phyloP scores from a whole-genome alignment of 768 basidiomycete species.

The Phaeotremella skinneri region DNA sequence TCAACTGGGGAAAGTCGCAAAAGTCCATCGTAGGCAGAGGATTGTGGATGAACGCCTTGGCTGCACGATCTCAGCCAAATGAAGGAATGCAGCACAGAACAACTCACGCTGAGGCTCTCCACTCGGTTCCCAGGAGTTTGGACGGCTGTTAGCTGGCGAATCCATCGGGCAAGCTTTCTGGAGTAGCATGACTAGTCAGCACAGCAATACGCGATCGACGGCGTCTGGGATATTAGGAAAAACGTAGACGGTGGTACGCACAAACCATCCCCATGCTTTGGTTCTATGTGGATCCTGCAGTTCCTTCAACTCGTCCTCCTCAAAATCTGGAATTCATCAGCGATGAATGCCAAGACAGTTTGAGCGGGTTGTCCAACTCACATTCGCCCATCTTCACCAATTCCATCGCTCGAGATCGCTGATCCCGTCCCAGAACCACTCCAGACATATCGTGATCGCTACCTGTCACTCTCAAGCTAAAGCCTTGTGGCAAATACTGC shows the following conservation, averaged over 20 bases:
- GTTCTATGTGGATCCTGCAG: constrained; percentile 45
- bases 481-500: constrained; percentile 37
- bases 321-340: constrained; percentile 37
- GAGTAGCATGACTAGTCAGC: constrained; percentile 7
- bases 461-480: constrained; percentile 42
- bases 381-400: constrained; percentile 41
- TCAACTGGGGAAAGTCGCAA: constrained; percentile 48
- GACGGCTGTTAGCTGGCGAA: constrained; percentile 45
- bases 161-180: constrained; percentile 47
- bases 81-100: no score
- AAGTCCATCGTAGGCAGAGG: constrained; percentile 49
- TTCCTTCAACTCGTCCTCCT: constrained; percentile 39
- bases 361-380: constrained; percentile 24
- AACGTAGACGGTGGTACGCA: constrained; percentile 23
- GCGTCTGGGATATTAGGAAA: no score
- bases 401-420: constrained; percentile 45
- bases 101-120: constrained; percentile 34
- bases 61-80: constrained; percentile 19
- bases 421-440: constrained; percentile 47
- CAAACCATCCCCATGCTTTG: constrained; percentile 48
- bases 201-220: not conserved
- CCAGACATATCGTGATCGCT: constrained; percentile 51
- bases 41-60: constrained; percentile 47
- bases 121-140: constrained; percentile 43
- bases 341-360: not conserved